Conservation (phyloP, 179 eudicot genomes). For the Nepenthes alata region DNA sequence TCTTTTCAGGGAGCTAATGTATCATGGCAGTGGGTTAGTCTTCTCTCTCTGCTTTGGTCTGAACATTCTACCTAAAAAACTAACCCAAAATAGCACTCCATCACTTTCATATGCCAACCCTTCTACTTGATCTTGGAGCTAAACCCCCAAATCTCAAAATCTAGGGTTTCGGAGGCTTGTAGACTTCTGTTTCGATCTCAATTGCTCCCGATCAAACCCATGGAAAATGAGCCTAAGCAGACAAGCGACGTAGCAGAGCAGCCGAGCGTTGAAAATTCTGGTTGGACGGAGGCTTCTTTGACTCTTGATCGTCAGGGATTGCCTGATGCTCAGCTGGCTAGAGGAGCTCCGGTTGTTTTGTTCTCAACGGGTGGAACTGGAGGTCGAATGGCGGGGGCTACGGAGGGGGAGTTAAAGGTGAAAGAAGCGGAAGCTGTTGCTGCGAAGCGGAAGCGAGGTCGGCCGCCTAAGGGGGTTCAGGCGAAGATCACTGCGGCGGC, state of each 20-base stretch:
- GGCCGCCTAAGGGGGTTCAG: conserved; percentile 42
- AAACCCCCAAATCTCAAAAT: neutral
- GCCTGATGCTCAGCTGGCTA: conserved; percentile 9
- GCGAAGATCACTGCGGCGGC: conserved; percentile 2
- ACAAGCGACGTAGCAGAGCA: neutral
- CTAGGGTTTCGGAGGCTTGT: neutral
- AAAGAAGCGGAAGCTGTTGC: neutral
- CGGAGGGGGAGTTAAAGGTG: neutral
- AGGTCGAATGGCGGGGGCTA: conserved; percentile 1
- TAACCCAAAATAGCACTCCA: conserved; percentile 17
- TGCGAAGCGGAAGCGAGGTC: conserved; percentile 44
- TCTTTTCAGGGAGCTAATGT: too few species aligned
- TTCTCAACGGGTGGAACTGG: neutral
- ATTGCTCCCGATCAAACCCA: neutral
- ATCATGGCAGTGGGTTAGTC: too few species aligned
- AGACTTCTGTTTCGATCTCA: neutral
- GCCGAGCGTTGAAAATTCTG: conserved; percentile 12
- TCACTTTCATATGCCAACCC: conserved; percentile 21
- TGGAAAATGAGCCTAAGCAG: conserved; percentile 15
- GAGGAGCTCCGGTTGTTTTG: neutral
- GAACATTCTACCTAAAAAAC: conserved; percentile 25
- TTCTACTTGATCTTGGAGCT: conserved; percentile 1
- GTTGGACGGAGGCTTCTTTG: neutral
- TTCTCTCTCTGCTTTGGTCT: conserved; percentile 2
- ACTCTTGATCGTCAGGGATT: neutral